Evolutionary conservation across 2,329 filamentous ascomycete genomes (phyloP).

Genomic region (Xylariaceae sp.): DNA sequence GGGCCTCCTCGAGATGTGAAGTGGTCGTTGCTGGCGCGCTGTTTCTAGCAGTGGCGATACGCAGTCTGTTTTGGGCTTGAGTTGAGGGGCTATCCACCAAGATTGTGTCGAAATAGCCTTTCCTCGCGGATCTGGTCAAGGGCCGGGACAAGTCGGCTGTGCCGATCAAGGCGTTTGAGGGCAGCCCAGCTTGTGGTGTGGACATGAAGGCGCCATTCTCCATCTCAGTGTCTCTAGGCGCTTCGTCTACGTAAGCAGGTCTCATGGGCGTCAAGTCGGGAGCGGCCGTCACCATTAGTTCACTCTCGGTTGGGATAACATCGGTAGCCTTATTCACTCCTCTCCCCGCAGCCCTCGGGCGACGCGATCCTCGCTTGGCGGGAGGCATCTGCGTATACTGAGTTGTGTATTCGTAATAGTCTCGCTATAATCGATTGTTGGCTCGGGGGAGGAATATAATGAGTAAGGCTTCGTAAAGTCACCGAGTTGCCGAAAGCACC

Average conservation of each 20-base stretch:
- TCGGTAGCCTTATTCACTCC: not conserved
- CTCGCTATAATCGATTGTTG: not conserved
- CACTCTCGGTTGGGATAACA: not conserved
- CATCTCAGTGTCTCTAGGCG: not conserved
- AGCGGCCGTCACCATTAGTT: not conserved
- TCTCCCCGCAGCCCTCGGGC: not conserved
- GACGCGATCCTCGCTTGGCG: not conserved
- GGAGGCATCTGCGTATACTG: conserved; percentile 9
- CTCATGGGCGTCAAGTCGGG: not conserved
- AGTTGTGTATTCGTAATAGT: not conserved
- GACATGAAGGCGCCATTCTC: conserved; percentile 2
- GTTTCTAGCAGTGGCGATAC: conserved; percentile 9
- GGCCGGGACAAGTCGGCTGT: conserved; percentile 12
- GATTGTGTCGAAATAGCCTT: conserved; percentile 17
- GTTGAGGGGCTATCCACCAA: conserved; percentile 6
- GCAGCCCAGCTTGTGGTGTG: conserved; percentile 16
- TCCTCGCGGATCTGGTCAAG: conserved; percentile 17
- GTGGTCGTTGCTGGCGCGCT: not conserved
- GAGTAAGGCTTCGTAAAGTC: not conserved
- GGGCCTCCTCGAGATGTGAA: conserved; percentile 33
- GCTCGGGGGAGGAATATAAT: not conserved
- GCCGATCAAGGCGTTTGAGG: conserved; percentile 4
- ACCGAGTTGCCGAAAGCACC: not conserved
- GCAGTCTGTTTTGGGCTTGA: conserved; percentile 25
- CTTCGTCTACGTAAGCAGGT: not conserved